These are phyloP conservation scores for Astraeus odoratus DNA, from an alignment of 768 basidiomycete species.

Conservation along the genomic window DNA sequence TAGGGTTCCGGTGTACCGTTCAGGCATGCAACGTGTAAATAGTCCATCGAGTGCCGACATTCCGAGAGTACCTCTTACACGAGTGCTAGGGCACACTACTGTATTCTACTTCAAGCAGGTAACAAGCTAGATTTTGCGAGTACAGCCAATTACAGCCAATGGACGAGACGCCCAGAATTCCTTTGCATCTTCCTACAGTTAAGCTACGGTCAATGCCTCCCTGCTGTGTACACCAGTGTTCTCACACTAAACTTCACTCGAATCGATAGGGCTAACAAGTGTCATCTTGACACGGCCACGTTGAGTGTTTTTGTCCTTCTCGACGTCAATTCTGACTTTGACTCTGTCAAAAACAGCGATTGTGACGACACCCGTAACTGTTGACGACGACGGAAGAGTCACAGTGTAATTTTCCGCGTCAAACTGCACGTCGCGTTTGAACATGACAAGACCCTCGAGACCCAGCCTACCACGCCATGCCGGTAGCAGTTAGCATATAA, in stretches of 20 bases:
- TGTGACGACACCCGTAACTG: conserved; percentile 36
- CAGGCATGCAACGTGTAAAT: no score
- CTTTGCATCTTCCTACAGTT: no score
- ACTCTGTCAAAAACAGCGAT: conserved; percentile 95
- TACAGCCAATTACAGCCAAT: no score
- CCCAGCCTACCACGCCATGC: conserved; percentile 54
- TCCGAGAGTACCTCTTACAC: no score
- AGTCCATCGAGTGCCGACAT: no score
- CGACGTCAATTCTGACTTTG: conserved; percentile 81
- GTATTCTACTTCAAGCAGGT: no score
- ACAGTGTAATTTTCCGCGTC: conserved; percentile 90
- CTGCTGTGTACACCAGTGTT: not conserved
- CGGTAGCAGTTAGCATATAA: not conserved
- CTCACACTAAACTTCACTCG: conserved; percentile 30
- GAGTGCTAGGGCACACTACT: no score
- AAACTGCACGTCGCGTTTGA: conserved; percentile 85
- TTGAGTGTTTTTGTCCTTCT: conserved; percentile 93
- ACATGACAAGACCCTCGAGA: conserved; percentile 89
- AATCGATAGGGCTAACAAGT: conserved; percentile 61
- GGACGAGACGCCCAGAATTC: no score
- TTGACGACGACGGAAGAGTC: conserved; percentile 45
- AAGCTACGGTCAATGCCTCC: no score
- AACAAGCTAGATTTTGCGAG: no score
- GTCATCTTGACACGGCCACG: conserved; percentile 85
- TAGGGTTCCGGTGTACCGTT: no score